Conservation (phyloP, 1,284 basidiomycete species). For the Sporisorium sorghi region DNA sequence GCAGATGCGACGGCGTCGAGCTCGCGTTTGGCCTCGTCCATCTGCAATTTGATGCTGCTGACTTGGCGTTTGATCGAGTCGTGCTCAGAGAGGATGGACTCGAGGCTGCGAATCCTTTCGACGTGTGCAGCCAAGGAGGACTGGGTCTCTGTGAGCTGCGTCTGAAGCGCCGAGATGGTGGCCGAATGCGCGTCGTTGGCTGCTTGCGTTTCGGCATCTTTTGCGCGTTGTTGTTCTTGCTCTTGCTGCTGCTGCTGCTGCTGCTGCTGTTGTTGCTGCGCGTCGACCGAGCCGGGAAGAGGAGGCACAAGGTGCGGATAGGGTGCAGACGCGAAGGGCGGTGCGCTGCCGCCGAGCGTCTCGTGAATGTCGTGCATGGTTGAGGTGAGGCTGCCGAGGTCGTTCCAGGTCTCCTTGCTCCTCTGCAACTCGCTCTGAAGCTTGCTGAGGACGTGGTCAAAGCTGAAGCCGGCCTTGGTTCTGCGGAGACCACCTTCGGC, state of each 20-base stretch:
- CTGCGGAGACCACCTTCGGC: constrained; percentile 65
- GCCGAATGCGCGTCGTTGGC: constrained; percentile 45
- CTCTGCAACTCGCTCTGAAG: constrained; percentile 90
- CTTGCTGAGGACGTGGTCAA: constrained; percentile 83
- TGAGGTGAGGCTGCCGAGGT: constrained; percentile 82
- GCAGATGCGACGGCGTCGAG: constrained; percentile 48
- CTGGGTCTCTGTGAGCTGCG: constrained; percentile 87
- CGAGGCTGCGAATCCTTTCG: constrained; percentile 85
- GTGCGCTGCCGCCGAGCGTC: constrained; percentile 81
- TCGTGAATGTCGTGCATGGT: constrained; percentile 92
- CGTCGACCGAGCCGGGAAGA: constrained; percentile 17
- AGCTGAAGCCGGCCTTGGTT: constrained; percentile 72
- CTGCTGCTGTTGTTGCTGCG: constrained; percentile 32
- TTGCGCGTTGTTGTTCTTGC: constrained; percentile 39
- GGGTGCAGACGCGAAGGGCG: constrained; percentile 65
- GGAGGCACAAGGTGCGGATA: constrained; percentile 66
- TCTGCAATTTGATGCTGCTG: constrained; percentile 70
- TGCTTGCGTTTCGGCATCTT: constrained; percentile 35
- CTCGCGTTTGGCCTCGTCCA: constrained; percentile 67
- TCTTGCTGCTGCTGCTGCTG: constrained; percentile 30
- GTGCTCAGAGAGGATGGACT: constrained; percentile 83
- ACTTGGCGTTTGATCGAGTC: constrained; percentile 87
- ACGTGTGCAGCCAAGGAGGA: constrained; percentile 81
- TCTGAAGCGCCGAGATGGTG: constrained; percentile 75
- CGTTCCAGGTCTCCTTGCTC: constrained; percentile 90